A percentile compares a stretch with the other conserved stretches of the same genome.
These are phyloP conservation scores for Cryptosporidium viatorum DNA, from an alignment of 169 alveolate species.

Conservation along the genomic window DNA sequence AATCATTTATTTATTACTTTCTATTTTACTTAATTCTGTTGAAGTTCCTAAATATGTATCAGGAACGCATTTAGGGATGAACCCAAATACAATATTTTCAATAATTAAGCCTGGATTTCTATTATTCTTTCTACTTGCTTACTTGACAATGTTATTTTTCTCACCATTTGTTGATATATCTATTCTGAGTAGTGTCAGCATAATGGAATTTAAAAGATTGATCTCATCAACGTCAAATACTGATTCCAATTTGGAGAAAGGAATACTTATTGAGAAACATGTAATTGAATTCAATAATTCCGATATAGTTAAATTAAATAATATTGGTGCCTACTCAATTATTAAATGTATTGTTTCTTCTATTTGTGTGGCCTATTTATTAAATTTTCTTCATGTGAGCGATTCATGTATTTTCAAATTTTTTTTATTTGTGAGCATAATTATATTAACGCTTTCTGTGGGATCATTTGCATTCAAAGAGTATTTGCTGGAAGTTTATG, in stretches of 20 bases:
- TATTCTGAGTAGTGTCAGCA: neutral
- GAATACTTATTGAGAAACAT: neutral
- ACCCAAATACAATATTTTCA: neutral
- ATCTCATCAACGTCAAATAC: neutral
- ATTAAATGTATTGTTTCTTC: constrained; percentile 1
- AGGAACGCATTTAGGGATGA: neutral
- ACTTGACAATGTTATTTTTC: neutral
- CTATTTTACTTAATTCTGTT: neutral
- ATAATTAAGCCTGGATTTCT: neutral
- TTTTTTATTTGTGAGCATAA: neutral
- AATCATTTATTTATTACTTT: neutral
- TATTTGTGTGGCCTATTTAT: neutral
- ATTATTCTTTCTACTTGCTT: neutral
- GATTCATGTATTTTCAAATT: neutral
- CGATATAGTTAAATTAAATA: neutral
- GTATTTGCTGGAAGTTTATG: neutral
- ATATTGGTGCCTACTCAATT: neutral
- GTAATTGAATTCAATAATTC: neutral
- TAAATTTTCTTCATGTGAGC: neutral
- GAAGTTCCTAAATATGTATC: neutral
- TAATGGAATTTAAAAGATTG: neutral
- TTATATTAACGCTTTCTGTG: neutral
- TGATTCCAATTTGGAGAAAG: neutral
- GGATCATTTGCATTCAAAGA: constrained; percentile 8
- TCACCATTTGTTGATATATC: neutral